Evolutionary conservation across 768 basidiomycete genomes (phyloP).

Genomic region (Pulveroboletus ravenelii): DNA sequence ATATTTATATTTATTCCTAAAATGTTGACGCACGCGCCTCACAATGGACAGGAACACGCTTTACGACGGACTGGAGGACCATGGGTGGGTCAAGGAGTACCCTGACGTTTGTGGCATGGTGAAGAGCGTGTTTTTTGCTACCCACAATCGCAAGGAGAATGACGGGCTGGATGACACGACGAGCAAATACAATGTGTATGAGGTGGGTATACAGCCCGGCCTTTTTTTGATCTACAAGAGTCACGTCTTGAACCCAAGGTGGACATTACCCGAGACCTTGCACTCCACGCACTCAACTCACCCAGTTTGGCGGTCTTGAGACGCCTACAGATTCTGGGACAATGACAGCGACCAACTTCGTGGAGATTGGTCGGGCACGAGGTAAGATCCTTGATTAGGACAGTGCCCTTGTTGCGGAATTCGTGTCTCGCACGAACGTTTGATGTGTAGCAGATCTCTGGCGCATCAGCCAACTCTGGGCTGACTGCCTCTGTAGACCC

Average conservation of each 20-base stretch:
- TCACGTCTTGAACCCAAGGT: conserved; percentile 24
- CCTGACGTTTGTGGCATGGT: conserved; percentile 56
- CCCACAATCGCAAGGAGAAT: conserved; percentile 58
- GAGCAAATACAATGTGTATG: conserved; percentile 63
- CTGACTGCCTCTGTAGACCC: conserved; percentile 89
- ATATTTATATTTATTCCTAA: neutral
- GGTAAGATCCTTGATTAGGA: too few relatives aligned
- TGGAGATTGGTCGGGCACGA: too few relatives aligned
- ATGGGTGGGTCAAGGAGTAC: conserved; percentile 47
- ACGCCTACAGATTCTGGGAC: too few relatives aligned
- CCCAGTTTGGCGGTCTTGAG: too few relatives aligned
- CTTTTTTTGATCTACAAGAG: neutral
- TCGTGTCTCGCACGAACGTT: too few relatives aligned
- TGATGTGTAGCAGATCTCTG: conserved; percentile 34
- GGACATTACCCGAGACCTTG: conserved; percentile 48
- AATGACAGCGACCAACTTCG: too few relatives aligned
- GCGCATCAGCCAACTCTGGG: conserved; percentile 65
- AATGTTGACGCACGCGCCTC: neutral
- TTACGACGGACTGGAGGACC: conserved; percentile 58
- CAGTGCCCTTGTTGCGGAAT: too few relatives aligned
- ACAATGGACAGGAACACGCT: conserved; percentile 43
- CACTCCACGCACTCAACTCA: conserved; percentile 31
- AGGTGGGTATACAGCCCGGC: conserved; percentile 47
- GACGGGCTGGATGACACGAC: conserved; percentile 55
- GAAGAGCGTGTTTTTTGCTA: conserved; percentile 64